These are phyloP conservation scores for Endogone sp. DNA, from an alignment of 192 early-diverging fungal species.

Conservation along the genomic window DNA sequence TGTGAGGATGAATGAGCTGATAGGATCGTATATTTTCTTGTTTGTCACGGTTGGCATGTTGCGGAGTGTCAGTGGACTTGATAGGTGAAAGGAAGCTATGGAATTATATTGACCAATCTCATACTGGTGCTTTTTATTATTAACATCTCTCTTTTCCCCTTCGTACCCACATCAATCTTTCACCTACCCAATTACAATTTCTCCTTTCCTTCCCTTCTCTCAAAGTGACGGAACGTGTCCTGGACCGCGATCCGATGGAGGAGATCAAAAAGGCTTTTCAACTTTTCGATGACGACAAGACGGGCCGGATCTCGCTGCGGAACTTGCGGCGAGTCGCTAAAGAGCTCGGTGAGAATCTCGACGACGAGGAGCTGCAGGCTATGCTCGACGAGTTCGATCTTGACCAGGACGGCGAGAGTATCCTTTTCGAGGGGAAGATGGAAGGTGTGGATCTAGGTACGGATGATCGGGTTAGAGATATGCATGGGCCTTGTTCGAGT, in stretches of 20 bases:
- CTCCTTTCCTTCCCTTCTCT: conserved; percentile 1
- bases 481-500: no score
- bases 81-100: no score
- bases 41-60: background rate
- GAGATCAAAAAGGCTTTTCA: conserved; percentile 31
- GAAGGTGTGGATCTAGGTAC: no score
- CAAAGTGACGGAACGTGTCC: conserved; percentile 50
- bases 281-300: conserved; percentile 28
- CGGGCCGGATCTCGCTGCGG: conserved; percentile 18
- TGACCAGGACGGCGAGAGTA: conserved; percentile 57
- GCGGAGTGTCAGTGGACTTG: background rate
- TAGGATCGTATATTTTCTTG: no score
- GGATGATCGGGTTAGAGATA: background rate
- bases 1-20: no score
- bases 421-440: conserved; percentile 12
- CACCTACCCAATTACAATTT: no score
- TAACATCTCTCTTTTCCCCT: no score
- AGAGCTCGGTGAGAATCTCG: conserved; percentile 21
- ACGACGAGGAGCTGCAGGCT: conserved; percentile 21
- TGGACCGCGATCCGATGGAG: conserved; percentile 30
- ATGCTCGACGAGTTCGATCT: conserved; percentile 25
- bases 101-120: no score
- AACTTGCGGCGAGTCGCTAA: conserved; percentile 26
- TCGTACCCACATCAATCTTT: no score
- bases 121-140: no score